Evolutionary conservation across 129 eudicot species (phyloP), one percentile per base, ranked within the genome.

Genomic region (Centrapalus pauciflorus): DNA sequence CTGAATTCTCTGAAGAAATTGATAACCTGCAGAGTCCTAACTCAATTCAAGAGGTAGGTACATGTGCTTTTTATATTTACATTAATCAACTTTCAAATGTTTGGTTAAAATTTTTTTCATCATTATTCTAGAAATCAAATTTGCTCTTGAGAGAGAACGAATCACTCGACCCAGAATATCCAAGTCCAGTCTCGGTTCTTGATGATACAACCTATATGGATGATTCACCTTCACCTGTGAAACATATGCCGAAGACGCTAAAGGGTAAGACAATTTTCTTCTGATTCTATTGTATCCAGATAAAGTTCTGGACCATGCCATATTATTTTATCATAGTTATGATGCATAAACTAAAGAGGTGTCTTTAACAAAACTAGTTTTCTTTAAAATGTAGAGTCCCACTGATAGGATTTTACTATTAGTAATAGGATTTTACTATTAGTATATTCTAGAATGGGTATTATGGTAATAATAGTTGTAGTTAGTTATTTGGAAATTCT

Each of bases 171-270:
- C 86, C 83, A 2, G 98, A 81, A 73, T 84, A 85, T 51, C 87
- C 92, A 4, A 93, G 98, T 71, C 98, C 98, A 38, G 78, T 93
- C 9, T 93, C 98, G 49, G 98, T 93, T 70, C 96, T 93, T 45
- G 98, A 93, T 56, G 74, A 64, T 63, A 73, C 70, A 40, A 67
- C 52, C 13, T 79, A 76, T 62, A 79, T 72, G 74, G 88, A 93
- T 12, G 84, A 76, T 76, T 80, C 95, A 21, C 84, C 85, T 2
- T 92, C 98, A 43, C 89, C 87, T 33, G 69, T 80, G 61, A 84
- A 82, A 76, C 90, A 80, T 52, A 66, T 62, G 41, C 51, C 48
- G 30, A 83, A 79, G 70, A 66, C 69, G 37, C 67, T 62, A 2
- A 66, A 72, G 82, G 95, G 98, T 93, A 71, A 70, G 34, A 0